A percentile compares a stretch with the other conserved stretches of the same genome.
phyloP scores from a whole-genome alignment of 208 protist species.

The Leishmania major region DNA sequence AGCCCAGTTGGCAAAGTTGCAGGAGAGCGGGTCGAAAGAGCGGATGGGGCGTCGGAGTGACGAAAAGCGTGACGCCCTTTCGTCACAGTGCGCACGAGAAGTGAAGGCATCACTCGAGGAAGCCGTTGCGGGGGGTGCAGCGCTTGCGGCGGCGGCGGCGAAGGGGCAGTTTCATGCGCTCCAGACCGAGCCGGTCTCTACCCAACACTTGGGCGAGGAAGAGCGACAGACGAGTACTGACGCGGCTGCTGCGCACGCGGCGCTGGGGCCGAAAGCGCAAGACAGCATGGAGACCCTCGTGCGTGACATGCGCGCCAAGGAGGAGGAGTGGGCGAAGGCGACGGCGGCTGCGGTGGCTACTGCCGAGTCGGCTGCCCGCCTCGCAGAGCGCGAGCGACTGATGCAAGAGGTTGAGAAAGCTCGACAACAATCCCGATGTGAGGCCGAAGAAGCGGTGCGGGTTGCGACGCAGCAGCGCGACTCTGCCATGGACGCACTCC shows the following conservation, averaged over 20 bases:
- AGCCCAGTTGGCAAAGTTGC: background rate
- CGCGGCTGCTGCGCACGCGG: slow-evolving; percentile 3
- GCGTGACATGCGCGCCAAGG: background rate
- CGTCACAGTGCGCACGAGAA: slow-evolving; percentile 7
- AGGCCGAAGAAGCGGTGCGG: background rate
- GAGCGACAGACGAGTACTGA: background rate
- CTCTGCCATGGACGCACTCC: background rate
- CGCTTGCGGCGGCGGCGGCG: background rate
- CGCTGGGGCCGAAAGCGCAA: slow-evolving; percentile 13
- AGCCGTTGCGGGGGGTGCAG: background rate
- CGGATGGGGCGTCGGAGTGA: background rate
- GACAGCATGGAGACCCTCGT: slow-evolving; percentile 4
- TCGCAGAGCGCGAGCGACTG: slow-evolving; percentile 28
- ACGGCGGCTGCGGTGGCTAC: slow-evolving; percentile 10
- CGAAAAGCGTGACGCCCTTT: background rate
- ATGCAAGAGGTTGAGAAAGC: slow-evolving; percentile 19
- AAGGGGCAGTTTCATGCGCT: background rate
- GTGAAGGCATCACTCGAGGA: background rate
- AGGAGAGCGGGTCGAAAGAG: background rate
- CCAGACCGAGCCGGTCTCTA: slow-evolving; percentile 8
- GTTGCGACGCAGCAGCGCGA: background rate
- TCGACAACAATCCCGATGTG: background rate
- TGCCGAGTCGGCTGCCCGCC: slow-evolving; percentile 4
- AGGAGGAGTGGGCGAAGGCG: slow-evolving; percentile 3
- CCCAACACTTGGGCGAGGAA: slow-evolving; percentile 5